A percentile compares a stretch with the other conserved stretches of the same genome.
phyloP scores from a whole-genome alignment of 371 early-diverging fungal genomes.

The Dichotomocladium elegans region DNA sequence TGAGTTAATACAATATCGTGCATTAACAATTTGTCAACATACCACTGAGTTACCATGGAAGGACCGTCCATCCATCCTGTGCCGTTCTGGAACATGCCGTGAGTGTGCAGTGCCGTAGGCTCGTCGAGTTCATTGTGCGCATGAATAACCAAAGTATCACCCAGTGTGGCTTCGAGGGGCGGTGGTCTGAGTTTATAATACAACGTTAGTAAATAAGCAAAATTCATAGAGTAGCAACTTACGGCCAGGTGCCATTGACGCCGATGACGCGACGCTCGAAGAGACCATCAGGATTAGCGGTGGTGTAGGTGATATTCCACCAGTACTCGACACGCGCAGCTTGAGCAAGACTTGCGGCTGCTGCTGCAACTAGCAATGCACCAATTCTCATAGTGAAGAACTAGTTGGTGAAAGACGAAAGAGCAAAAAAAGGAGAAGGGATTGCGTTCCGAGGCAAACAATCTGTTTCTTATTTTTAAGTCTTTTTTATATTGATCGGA shows the following conservation, averaged over 20 bases:
- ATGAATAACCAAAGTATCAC: slow-evolving; percentile 63
- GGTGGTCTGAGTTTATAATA: slow-evolving; percentile 34
- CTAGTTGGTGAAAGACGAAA: slow-evolving; percentile 2
- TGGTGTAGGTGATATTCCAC: slow-evolving; percentile 74
- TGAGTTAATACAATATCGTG: neutral
- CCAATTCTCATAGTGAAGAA: neutral
- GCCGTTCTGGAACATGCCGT: slow-evolving; percentile 67
- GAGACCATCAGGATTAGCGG: slow-evolving; percentile 68
- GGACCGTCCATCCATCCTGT: slow-evolving; percentile 68
- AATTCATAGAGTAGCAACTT: slow-evolving; percentile 21
- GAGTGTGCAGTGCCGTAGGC: slow-evolving; percentile 62
- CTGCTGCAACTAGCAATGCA: slow-evolving; percentile 2
- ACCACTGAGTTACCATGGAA: slow-evolving; percentile 62
- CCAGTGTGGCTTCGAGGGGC: slow-evolving; percentile 34
- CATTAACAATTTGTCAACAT: neutral
- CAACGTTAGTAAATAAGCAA: neutral
- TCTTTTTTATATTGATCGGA: slow-evolving; percentile 1
- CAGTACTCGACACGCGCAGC: slow-evolving; percentile 60
- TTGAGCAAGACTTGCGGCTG: slow-evolving; percentile 25
- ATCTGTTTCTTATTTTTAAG: neutral
- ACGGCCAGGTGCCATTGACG: slow-evolving; percentile 74
- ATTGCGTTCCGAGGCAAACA: neutral
- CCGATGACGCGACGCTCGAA: slow-evolving; percentile 67
- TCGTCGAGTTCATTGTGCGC: slow-evolving; percentile 52
- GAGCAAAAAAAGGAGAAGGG: slow-evolving; percentile 2